A percentile compares a stretch with the other conserved stretches of the same genome.
Evolutionary conservation across 2,329 filamentous ascomycete species (phyloP).

Genomic region (Berkeleyomyces rouxiae): DNA sequence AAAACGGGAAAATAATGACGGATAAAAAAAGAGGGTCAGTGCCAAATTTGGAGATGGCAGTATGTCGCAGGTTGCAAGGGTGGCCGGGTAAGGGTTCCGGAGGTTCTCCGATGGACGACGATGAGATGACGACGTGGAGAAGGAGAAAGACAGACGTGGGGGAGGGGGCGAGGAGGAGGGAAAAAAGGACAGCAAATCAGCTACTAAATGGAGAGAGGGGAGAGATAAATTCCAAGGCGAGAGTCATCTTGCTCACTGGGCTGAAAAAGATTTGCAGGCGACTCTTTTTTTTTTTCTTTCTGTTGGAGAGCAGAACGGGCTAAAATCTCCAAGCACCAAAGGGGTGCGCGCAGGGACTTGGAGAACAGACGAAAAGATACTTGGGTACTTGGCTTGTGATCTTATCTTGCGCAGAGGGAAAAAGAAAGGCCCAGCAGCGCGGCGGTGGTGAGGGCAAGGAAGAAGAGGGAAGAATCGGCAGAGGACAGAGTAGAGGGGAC

Average conservation of each 20-base stretch:
- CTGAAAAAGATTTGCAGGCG: too few relatives aligned
- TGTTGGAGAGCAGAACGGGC: not conserved
- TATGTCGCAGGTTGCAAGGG: not conserved
- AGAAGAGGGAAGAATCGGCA: not conserved
- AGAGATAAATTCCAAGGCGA: not conserved
- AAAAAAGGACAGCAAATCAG: not conserved
- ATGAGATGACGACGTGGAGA: not conserved
- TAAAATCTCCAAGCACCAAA: not conserved
- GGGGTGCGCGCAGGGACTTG: not conserved
- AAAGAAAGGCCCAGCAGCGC: not conserved
- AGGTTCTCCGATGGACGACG: not conserved
- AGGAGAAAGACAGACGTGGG: not conserved
- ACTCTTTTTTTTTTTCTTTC: not conserved
- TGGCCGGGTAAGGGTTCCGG: not conserved
- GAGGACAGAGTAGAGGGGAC: not conserved
- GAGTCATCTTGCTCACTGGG: too few relatives aligned
- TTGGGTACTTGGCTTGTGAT: constrained; percentile 1
- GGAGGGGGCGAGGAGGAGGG: not conserved
- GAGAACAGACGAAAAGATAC: not conserved
- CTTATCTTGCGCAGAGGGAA: not conserved
- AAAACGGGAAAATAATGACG: not conserved
- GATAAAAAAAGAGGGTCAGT: not conserved
- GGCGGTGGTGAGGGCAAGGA: not conserved
- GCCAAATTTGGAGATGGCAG: not conserved
- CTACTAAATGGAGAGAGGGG: not conserved